Base-by-base conservation (phyloP, 2,329 filamentous ascomycete species). In the Nemania sp. region DNA sequence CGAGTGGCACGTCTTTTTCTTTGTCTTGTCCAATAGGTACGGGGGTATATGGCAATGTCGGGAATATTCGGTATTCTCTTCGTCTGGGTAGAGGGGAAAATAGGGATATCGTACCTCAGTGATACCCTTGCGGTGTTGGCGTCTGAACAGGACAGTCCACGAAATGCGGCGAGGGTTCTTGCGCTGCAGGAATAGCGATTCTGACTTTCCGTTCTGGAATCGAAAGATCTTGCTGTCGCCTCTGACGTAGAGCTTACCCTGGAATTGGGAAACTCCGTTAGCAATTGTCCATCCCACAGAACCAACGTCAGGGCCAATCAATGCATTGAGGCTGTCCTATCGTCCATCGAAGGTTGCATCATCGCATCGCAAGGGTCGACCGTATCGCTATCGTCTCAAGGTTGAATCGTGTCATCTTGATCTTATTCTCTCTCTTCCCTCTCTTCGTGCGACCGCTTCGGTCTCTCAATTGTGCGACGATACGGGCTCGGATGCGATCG, bases 191-290 rank as follows among this genome's bases (percentile, higher is more conserved):
- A 99, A 99, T 69, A 99, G 90, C 68, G 91, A 96, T 83, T 99
- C 94, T 80, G 91, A 93, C 84, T 99, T 99, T 84, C 94, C 91
- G 82, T 96, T 97, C 82, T 96, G 91, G 90, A 99, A 99, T 77
- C 94, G 92, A 90, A 99, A 99, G 85, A 97, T 87, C 86, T 97
- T 99, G 91, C 90, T 96, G 86, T 99, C 94, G 76, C 93, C 92
- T 80, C 94, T 91, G 86, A 99, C 83, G 84, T 93, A 99, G 83
- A 99, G 89, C 86, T 97, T 97, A 84, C 94, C 94, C 94, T 97
- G 47, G 19, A 58, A 30, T n/a, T 14, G 39, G 52, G 47, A 57
- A 17, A 9, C 28, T 37, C 34, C 46, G 37, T 60, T 48, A 56
- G 49, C 33, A 44, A 30, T 49, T 33, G 31, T 39, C 26, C 36